Evolutionary conservation across 2,329 filamentous ascomycete species (phyloP).

Genomic region (Ophiocordyceps camponoti-saundersi): DNA sequence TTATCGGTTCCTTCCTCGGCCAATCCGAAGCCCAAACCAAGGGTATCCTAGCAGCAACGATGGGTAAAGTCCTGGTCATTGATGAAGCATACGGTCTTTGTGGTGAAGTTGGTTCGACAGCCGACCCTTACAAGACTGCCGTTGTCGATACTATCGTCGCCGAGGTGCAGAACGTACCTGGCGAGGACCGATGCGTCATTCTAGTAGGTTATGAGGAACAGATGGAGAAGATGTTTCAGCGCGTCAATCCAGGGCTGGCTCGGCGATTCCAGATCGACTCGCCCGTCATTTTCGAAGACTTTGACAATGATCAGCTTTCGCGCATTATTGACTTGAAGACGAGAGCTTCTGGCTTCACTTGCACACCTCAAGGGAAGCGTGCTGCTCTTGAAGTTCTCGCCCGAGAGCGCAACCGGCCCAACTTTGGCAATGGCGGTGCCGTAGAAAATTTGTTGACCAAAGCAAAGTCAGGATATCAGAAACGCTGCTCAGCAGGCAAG

Average conservation of each 20-base stretch:
- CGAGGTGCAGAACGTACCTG: constrained; percentile 51
- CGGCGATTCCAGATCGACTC: constrained; percentile 46
- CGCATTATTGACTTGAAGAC: constrained; percentile 48
- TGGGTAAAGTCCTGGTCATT: constrained; percentile 63
- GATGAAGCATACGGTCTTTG: constrained; percentile 63
- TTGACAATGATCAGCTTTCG: constrained; percentile 36
- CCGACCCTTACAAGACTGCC: constrained; percentile 36
- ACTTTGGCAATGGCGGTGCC: constrained; percentile 64
- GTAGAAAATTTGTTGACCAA: constrained; percentile 47
- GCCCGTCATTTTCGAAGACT: constrained; percentile 56
- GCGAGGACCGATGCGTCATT: constrained; percentile 57
- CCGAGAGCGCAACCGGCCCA: constrained; percentile 42
- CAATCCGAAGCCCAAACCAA: constrained; percentile 57
- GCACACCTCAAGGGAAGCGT: constrained; percentile 30
- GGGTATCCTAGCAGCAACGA: constrained; percentile 45
- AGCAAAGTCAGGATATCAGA: constrained; percentile 29
- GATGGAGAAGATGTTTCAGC: constrained; percentile 58
- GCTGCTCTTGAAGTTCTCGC: constrained; percentile 43
- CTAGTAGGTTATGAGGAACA: constrained; percentile 53
- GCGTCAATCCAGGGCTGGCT: constrained; percentile 52
- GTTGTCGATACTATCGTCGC: constrained; percentile 62
- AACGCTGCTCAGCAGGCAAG: constrained; percentile 6
- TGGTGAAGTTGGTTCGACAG: constrained; percentile 11
- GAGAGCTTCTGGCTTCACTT: constrained; percentile 32
- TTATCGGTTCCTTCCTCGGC: constrained; percentile 46